Evolutionary conservation across 1,284 basidiomycete species (phyloP), one percentile per base, ranked within the genome.

Genomic region (Ustilago shanxiensis): DNA sequence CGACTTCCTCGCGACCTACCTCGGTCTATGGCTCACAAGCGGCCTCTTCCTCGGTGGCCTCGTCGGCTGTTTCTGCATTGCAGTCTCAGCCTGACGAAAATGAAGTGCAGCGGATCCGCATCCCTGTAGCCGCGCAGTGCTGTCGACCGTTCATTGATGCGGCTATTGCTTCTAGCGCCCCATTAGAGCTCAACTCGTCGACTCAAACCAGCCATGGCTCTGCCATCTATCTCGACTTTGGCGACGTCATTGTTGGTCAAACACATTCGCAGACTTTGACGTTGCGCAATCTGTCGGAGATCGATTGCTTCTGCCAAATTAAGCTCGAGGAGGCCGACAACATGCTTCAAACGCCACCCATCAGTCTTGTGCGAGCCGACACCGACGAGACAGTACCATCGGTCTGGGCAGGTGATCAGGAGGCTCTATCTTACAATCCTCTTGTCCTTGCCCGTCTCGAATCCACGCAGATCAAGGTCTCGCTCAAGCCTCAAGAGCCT

Each of bases 211-310:
- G 60, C 59, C 37, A 52, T 22, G 62, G 70, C 35, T 71, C 76
- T 2, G 64, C 66, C 58, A 70, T 83, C 39, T 69, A 72, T 35
- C 59, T 84, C 51, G 83, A 85, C 64, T 81, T 85, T 59, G 82
- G 84, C 65, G 84, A 86, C 56, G 69, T 85, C 33, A 69, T 84
- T 29, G 83, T 84, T 8, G 82, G 82, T 29, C 63, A 83, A 22
- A 59, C 62, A 14, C 74, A 81, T 11, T 60, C 72, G 11, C 77
- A 77, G 31, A 69, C 66, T 18, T 58, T 86, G 24, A 60, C 44
- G 26, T 54, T 86, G 11, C 61, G 69, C 54, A 85, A 85, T 60
- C 45, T 66, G 24, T 72, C 80, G 37, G 82, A 79, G 31, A 83
- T 86, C 56, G 81, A 79, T n/a, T 79, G 78, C 67, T 81, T 82